phyloP scores from a whole-genome alignment of 2,329 filamentous ascomycete species.

The Talaromyces piceae region DNA sequence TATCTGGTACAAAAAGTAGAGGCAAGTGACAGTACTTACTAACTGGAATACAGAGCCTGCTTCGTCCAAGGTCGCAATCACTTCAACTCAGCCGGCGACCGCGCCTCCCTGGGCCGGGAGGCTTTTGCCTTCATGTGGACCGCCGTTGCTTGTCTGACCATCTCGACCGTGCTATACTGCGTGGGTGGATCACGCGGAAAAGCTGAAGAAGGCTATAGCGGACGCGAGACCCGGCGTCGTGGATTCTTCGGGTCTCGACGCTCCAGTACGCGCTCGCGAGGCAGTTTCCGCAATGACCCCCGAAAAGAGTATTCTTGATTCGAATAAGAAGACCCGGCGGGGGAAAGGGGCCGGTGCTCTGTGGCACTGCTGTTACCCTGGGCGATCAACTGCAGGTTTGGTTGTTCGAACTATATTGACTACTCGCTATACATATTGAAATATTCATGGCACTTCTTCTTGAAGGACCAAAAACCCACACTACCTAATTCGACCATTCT shows the following conservation, averaged over 20 bases:
- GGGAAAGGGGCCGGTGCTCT: too few relatives aligned
- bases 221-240: conserved; percentile 29
- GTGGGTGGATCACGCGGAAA: conserved; percentile 33
- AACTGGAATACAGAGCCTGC: conserved; percentile 43
- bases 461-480: too few relatives aligned
- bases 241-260: conserved; percentile 26
- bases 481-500: too few relatives aligned
- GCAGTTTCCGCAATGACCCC: conserved; percentile 6
- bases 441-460: too few relatives aligned
- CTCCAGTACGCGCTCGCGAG: conserved; percentile 10
- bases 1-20: not conserved
- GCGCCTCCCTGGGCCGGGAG: conserved; percentile 48
- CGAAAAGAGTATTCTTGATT: too few relatives aligned
- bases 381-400: not conserved
- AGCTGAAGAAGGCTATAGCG: conserved; percentile 28
- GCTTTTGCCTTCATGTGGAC: conserved; percentile 58
- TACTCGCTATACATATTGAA: too few relatives aligned
- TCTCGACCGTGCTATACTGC: conserved; percentile 53
- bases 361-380: too few relatives aligned
- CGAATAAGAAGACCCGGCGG: too few relatives aligned
- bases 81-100: conserved; percentile 45
- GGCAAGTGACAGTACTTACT: too few relatives aligned
- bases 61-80: conserved; percentile 50
- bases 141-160: conserved; percentile 46
- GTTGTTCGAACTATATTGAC: not conserved